Conservation (phyloP, 148 eudicot genomes). For the Cornus controversa region DNA sequence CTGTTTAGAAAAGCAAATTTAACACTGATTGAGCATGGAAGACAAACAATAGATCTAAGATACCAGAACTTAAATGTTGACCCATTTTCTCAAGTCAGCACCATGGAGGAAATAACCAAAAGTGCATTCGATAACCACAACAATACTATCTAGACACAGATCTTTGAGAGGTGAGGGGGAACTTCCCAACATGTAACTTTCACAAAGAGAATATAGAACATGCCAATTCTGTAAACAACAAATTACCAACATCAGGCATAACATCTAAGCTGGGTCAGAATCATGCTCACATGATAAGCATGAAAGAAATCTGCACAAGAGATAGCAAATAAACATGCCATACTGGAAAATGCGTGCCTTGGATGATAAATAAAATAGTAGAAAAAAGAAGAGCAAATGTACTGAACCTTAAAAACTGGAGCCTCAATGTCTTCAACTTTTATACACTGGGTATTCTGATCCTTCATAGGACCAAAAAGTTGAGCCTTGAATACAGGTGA, state of each 20-base stretch:
- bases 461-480: constrained; percentile 56
- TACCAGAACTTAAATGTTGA: too few relatives aligned
- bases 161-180: not conserved
- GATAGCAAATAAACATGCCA: not conserved
- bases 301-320: not conserved
- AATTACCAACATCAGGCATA: not conserved
- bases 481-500: constrained; percentile 57
- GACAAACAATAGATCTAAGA: too few relatives aligned
- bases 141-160: not conserved
- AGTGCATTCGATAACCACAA: not conserved
- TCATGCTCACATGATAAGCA: not conserved
- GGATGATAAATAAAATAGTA: not conserved
- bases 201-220: too few relatives aligned
- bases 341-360: not conserved
- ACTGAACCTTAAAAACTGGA: constrained; percentile 46
- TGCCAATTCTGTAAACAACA: not conserved
- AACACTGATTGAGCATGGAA: too few relatives aligned
- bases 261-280: not conserved
- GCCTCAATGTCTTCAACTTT: constrained; percentile 47
- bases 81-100: too few relatives aligned
- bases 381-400: not conserved
- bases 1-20: too few relatives aligned
- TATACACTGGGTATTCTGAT: constrained; percentile 36
- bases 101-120: not conserved
- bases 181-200: not conserved